Evolutionary conservation across 2,329 filamentous ascomycete species (phyloP).

Genomic region (Epichloe uncinata): DNA sequence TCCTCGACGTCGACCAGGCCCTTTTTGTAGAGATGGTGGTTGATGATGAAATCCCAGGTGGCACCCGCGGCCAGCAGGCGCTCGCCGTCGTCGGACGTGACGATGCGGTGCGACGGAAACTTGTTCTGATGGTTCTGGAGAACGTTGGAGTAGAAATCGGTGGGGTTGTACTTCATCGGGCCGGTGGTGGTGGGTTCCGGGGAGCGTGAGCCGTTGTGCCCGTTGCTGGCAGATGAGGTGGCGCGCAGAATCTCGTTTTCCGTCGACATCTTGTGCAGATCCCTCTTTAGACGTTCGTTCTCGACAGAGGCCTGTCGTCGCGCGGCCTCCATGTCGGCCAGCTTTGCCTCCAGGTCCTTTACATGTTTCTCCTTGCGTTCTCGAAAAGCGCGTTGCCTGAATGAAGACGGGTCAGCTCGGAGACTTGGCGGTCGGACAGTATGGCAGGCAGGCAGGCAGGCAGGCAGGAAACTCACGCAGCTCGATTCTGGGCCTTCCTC

Average conservation of each 20-base stretch:
- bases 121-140: conserved; percentile 49
- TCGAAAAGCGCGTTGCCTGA: conserved; percentile 85
- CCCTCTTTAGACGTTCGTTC: conserved; percentile 74
- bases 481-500: conserved; percentile 48
- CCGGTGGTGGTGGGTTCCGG: conserved; percentile 43
- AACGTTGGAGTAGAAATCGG: conserved; percentile 55
- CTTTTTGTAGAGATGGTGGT: conserved; percentile 62
- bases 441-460: too few species aligned
- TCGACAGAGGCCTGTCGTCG: conserved; percentile 62
- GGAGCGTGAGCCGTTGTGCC: conserved; percentile 25
- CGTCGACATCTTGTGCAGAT: conserved; percentile 70
- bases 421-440: not conserved
- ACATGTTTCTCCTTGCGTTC: conserved; percentile 93
- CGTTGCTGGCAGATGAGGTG: conserved; percentile 40
- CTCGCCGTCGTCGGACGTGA: conserved; percentile 51
- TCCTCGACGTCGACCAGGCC: conserved; percentile 70
- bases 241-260: conserved; percentile 89
- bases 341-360: conserved; percentile 80
- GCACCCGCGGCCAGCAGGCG: conserved; percentile 60
- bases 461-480: conserved; percentile 37
- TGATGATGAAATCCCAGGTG: conserved; percentile 82
- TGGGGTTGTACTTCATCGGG: conserved; percentile 58
- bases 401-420: not conserved
- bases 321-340: conserved; percentile 61
- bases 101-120: conserved; percentile 54